Evolutionary conservation across 768 basidiomycete genomes (phyloP).

Genomic region (Termitomyces sp.): DNA sequence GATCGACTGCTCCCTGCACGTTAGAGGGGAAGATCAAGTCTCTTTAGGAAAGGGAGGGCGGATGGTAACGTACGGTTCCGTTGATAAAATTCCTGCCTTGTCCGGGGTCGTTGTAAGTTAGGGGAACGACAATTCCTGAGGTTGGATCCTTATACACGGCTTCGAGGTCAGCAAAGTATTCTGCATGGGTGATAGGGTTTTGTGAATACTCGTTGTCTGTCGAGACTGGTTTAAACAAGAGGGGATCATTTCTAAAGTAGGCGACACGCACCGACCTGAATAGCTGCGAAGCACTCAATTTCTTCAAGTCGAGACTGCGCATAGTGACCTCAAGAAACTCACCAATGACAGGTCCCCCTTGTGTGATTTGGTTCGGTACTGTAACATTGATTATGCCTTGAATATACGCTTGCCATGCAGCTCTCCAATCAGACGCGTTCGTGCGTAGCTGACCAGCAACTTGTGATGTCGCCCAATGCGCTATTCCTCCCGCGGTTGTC

Average conservation of each 20-base stretch:
- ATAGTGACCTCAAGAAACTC: conserved; percentile 11
- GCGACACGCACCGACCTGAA: conserved; percentile 43
- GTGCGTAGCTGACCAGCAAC: conserved; percentile 68
- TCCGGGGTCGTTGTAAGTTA: conserved; percentile 72
- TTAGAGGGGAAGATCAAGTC: no score
- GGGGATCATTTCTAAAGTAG: not conserved
- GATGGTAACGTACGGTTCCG: conserved; percentile 46
- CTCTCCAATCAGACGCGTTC: conserved; percentile 63
- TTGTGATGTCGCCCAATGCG: conserved; percentile 64
- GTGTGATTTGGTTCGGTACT: conserved; percentile 58
- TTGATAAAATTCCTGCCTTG: conserved; percentile 57
- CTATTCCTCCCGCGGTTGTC: conserved; percentile 72
- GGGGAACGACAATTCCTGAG: conserved; percentile 58
- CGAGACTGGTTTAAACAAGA: not conserved
- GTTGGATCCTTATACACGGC: conserved; percentile 36
- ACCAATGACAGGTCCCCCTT: conserved; percentile 76
- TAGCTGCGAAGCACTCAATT: conserved; percentile 26
- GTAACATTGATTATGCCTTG: conserved; percentile 58
- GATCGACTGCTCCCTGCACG: conserved; percentile 62
- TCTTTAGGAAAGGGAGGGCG: not conserved
- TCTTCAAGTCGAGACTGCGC: not conserved
- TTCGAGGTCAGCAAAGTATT: conserved; percentile 64
- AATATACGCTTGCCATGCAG: conserved; percentile 71
- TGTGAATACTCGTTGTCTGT: conserved; percentile 76
- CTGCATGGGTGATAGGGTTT: conserved; percentile 32